Base-by-base conservation (phyloP, 805 yeast genomes). In the Lipomyces spencermartinsiae region DNA sequence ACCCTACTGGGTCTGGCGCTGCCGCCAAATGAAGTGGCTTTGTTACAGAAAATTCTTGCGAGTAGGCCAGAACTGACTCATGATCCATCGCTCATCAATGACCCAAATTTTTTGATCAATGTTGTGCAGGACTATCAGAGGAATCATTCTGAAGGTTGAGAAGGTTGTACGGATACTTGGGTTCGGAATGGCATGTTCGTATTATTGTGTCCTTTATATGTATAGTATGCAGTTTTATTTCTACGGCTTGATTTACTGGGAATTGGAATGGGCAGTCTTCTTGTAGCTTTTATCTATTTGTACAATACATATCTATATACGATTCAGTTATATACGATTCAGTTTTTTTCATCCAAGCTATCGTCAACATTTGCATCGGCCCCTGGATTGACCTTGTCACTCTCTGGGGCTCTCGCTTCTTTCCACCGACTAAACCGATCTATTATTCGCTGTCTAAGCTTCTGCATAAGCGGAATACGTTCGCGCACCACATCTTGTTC, bases 401-500 rank as follows among this genome's bases (percentile, higher is more conserved):
- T 34, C 29, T 57, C 35, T 9, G 39, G 7, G 4, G 33, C 9
- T 1, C 43, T 19, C 31, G 37, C 14, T 39, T 34, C n/a, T 8
- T 43, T 43, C 49, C 49, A 7, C 7, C 14, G 8, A 4, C 16
- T 19, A n/a, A 62, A 57, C 34, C n/a, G 5, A 12, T 29, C 34
- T 12, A 16, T 7, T 37, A 58, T 25, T 12, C 31, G n/a, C 22
- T n/a, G 33, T 25, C 53, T 54, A 1, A 59, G n/a, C 10, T 43
- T 22, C 25, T 22, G 31, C 37, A 25, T 14, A 53, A 25, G 56
- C 8, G 34, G 16, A 53, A 14, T 53, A 25, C 54, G 55, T 22
- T 55, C 58, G 1, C 66, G 70, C 55, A 86, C 89, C 2, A 86
- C 85, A 65, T 91, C 93, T 67, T 88, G 91, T 71, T 89, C 92